phyloP scores from a whole-genome alignment of 1,284 basidiomycete species.

The Marasmius sp. region DNA sequence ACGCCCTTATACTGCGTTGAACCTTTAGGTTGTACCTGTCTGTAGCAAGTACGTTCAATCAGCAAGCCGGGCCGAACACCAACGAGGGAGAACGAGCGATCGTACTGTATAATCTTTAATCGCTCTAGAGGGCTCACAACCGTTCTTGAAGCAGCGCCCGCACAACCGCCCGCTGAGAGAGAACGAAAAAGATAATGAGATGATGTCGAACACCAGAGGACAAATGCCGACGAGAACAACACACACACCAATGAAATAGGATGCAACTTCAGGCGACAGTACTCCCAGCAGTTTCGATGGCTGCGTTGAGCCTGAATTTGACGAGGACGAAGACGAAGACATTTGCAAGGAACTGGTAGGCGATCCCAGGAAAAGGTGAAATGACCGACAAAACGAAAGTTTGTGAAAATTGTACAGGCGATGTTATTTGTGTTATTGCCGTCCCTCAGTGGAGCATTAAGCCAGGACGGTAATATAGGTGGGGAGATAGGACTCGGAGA shows the following conservation, averaged over 20 bases:
- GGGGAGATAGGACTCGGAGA: conserved; percentile 8
- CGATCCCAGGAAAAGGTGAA: not conserved
- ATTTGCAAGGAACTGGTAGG: not conserved
- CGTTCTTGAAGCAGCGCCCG: conserved; percentile 84
- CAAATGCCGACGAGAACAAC: not conserved
- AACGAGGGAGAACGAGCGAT: conserved; percentile 15
- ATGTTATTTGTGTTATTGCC: not conserved
- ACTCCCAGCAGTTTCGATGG: not conserved
- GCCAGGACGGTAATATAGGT: not conserved
- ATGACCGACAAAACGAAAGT: not conserved
- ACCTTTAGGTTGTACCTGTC: conserved; percentile 75
- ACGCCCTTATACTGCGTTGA: conserved; percentile 79
- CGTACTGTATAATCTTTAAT: conserved; percentile 94
- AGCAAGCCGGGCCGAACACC: conserved; percentile 2
- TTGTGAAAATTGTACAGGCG: not conserved
- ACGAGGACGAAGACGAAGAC: conserved; percentile 3
- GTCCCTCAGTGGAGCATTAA: not conserved
- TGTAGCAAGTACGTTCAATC: conserved; percentile 26
- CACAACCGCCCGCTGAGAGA: conserved; percentile 77
- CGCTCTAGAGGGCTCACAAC: conserved; percentile 91
- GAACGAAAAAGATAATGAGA: conserved; percentile 31
- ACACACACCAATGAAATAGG: conserved; percentile 49
- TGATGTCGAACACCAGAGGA: not conserved
- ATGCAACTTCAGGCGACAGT: conserved; percentile 60
- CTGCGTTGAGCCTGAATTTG: not conserved